Base-by-base conservation (phyloP, 371 early-diverging fungal species). In the Saksenaea vasiformis region DNA sequence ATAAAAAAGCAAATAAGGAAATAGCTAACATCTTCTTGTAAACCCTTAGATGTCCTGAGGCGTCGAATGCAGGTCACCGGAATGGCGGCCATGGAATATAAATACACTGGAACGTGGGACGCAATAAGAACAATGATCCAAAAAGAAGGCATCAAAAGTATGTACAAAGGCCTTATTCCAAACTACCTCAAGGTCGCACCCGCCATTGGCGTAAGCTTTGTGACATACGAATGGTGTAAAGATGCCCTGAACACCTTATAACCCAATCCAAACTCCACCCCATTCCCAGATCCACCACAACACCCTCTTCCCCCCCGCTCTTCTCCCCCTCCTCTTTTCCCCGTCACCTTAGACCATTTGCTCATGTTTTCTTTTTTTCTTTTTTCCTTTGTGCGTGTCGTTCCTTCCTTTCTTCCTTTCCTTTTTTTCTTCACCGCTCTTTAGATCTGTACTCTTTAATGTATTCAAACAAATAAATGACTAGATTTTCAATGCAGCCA, bases 51-150 rank as follows among this genome's bases (percentile, higher is more conserved):
- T 63, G 91, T 95, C 2, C 72, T 95, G 47, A 85, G 95, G 22
- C 83, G 95, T 44, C 82, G 93, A 47, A 89, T 95, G 86, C 95
- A 95, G 74, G 92, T 94, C 60, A 90, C 88, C n/a, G 89, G 92
- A 7, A 89, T 93, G 91, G 78, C 85, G 3, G 77, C 73, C 22
- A 83, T 90, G 54, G 78, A 79, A 36, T 91, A 90, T 73, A 85
- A 89, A 67, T 94, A 94, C 70, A 76, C 69, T 7, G 89, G 84
- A 38, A 93, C 93, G 11, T 89, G 88, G 86, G 88, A 94, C 67
- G 93, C 91, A 14, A 58, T 68, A 19, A 83, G 60, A 44, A 82
- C 90, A 44, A 92, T 94, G 80, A 71, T 90, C 28, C 69, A 73
- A 35, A 79, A 87, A n/a, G 94, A 93, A 70, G 94, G 94, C 51